Percentiles rank a stretch among this genome's conserved stretches.
These are phyloP conservation scores for Barbarea vulgaris DNA, from an alignment of 345 rosid species.

Conservation along the genomic window DNA sequence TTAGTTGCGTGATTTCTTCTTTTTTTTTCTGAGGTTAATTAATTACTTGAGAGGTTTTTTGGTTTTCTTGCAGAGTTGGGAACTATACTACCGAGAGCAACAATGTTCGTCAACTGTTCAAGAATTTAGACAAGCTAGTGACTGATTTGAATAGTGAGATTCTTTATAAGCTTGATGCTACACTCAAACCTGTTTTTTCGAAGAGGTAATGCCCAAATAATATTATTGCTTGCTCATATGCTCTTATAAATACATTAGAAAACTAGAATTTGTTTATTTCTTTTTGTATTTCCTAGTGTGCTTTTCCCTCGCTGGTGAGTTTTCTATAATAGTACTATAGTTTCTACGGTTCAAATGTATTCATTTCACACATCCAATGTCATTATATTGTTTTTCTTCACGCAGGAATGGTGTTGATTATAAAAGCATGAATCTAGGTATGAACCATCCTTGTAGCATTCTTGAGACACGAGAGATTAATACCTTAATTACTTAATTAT, in stretches of 20 bases:
- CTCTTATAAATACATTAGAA: background rate
- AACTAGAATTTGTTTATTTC: background rate
- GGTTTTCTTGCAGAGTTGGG: slow-evolving; percentile 48
- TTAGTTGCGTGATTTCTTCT: background rate
- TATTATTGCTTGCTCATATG: background rate
- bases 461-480: too few relatives aligned
- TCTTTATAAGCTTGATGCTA: slow-evolving; percentile 44
- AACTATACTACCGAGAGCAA: slow-evolving; percentile 40
- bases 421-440: too few relatives aligned
- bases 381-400: background rate
- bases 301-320: background rate
- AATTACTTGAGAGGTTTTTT: background rate
- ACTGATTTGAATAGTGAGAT: slow-evolving; percentile 48
- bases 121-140: slow-evolving; percentile 61
- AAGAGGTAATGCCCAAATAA: background rate
- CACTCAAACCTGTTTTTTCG: slow-evolving; percentile 35
- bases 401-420: background rate
- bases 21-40: background rate
- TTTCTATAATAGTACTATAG: background rate
- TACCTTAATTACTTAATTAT: too few relatives aligned
- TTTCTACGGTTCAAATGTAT: background rate
- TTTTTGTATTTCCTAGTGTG: background rate
- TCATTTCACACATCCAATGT: background rate
- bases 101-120: slow-evolving; percentile 29
- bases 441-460: too few relatives aligned